Conservation (phyloP, 139 green algal genomes). For the Picochlorum sp. region DNA sequence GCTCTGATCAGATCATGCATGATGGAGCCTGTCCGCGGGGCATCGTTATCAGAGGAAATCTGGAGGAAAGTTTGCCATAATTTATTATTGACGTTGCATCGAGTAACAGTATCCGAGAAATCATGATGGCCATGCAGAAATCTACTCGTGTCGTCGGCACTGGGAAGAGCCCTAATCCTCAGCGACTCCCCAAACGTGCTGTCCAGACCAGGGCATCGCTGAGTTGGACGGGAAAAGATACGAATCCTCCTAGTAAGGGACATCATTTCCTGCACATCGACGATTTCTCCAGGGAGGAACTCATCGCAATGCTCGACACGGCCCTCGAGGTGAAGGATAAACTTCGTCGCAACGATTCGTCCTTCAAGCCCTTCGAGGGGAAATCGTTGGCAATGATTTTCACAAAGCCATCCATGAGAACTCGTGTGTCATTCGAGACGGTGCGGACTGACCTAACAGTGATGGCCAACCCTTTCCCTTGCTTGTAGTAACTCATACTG, state of each 20-base stretch:
- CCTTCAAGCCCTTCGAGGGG: conserved; percentile 85
- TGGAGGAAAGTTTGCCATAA: no score
- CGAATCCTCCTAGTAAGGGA: conserved; percentile 14
- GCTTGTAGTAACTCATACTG: not conserved
- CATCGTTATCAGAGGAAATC: no score
- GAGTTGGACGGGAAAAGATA: not conserved
- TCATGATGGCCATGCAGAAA: not conserved
- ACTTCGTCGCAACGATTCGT: conserved; percentile 67
- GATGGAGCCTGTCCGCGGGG: no score
- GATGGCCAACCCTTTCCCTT: not conserved
- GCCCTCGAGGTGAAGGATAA: conserved; percentile 70
- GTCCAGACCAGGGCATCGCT: not conserved
- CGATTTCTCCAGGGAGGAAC: conserved; percentile 83
- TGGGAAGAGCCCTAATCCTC: not conserved
- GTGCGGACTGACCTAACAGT: conserved; percentile 32
- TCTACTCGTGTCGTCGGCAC: not conserved
- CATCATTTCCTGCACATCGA: conserved; percentile 75
- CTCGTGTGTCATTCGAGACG: conserved; percentile 95
- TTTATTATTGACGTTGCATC: no score
- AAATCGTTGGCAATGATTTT: conserved; percentile 98
- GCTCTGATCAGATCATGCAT: not conserved
- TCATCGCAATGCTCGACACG: conserved; percentile 72
- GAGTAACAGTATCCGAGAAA: no score
- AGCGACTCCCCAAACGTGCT: not conserved
- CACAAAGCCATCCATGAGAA: conserved; percentile 95